Evolutionary conservation across 441 rosid genomes (phyloP), one percentile per base, ranked within the genome.

Genomic region (Adansonia gregorii): DNA sequence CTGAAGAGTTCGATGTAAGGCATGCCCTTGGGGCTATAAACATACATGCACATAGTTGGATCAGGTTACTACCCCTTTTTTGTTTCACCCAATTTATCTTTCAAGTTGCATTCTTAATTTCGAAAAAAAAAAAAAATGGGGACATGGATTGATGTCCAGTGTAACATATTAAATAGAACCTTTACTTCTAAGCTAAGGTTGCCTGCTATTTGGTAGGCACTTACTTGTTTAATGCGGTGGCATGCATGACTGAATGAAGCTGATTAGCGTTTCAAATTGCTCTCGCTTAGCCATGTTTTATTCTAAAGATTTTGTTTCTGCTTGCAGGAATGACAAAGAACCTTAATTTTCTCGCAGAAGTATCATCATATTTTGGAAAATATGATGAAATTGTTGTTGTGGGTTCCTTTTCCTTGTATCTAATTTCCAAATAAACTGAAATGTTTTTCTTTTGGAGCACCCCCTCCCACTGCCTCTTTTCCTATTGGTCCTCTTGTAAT

Each of bases 331-430:
- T 92, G 92, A 70, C 87, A 7, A 90, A 86, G 91, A 95, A 95
- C 83, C 83, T 80, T 39, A 82, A 80, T 54, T 95, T 95, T 80
- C 27, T 89, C 70, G 82, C 86, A 52, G 84, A 95, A 86, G 95
- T 92, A 22, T 85, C 86, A 5, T 65, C 82, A 8, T 87, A 82
- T 74, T 93, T 92, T 64, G 87, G 90, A 64, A 88, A 89, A 83
- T 88, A 92, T 54, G 95, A 91, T 82, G 99, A 95, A 78, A 87
- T 95, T 71, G 84, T 95, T 78, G 88, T 92, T 35, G 99, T 92
- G 80, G 48, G 94, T 78, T 10, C 7, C 49, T 68, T 52, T 56
- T 46, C 55, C 66, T 51, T 17, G 10, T 6, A 64, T 31, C 41
- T 31, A 17, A 63, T 61, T 61, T 69, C 4, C 0, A 6, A 46